phyloP scores from a whole-genome alignment of 352 stramenopile species.

The Globisporangium recalcitrans region DNA sequence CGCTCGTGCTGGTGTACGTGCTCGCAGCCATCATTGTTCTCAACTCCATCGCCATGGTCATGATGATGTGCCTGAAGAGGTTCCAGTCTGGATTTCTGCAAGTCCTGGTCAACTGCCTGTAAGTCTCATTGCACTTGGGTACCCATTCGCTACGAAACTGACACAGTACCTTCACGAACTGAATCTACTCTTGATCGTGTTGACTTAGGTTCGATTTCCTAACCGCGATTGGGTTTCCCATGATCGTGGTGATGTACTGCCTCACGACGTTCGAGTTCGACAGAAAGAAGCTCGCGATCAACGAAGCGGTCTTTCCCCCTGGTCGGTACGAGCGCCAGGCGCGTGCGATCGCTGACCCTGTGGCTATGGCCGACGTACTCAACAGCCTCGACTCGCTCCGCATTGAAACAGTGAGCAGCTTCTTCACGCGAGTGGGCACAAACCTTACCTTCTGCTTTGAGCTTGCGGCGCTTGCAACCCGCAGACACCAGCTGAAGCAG shows the following conservation, averaged over 20 bases:
- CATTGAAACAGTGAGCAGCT: not conserved
- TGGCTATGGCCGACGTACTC: not conserved
- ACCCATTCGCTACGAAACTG: too few relatives aligned
- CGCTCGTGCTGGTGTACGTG: not conserved
- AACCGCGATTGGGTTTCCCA: conserved; percentile 24
- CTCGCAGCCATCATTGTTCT: not conserved
- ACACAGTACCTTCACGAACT: too few relatives aligned
- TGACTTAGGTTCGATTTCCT: conserved; percentile 15
- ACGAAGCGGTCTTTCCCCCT: conserved; percentile 15
- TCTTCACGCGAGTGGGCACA: not conserved
- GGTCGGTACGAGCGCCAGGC: conserved; percentile 15
- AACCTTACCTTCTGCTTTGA: not conserved
- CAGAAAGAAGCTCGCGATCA: conserved; percentile 18
- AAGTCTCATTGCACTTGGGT: not conserved
- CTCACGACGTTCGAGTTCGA: conserved; percentile 26
- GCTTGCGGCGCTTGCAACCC: not conserved
- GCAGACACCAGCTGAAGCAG: not conserved
- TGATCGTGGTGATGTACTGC: conserved; percentile 24
- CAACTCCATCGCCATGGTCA: not conserved
- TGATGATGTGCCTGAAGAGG: not conserved
- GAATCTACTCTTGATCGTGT: too few relatives aligned
- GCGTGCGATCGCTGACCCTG: not conserved
- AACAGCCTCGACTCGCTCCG: not conserved
- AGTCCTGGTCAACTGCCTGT: not conserved
- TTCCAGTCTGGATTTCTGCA: not conserved